These are phyloP conservation scores for Colletotrichum orbiculare DNA, from an alignment of 2,329 filamentous ascomycete species.

Conservation along the genomic window DNA sequence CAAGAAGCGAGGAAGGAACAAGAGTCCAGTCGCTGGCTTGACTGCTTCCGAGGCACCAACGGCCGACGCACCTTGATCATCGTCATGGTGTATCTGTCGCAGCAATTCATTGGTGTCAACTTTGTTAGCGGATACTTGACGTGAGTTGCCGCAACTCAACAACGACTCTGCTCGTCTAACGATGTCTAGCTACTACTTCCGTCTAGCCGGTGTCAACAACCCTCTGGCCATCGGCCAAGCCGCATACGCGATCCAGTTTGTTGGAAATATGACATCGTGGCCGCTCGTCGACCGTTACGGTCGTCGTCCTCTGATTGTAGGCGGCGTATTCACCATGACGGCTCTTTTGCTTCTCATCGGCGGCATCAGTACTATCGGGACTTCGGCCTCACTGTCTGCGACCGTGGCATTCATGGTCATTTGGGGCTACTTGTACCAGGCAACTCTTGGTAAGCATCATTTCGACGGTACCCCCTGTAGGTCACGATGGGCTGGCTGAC, in stretches of 20 bases:
- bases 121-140: constrained; percentile 45
- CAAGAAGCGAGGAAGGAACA: constrained; percentile 41
- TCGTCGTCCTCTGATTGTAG: constrained; percentile 44
- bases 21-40: constrained; percentile 39
- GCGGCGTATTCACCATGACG: constrained; percentile 43
- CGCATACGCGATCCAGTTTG: constrained; percentile 44
- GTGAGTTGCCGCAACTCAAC: constrained; percentile 42
- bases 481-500: background rate
- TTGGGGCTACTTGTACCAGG: constrained; percentile 45
- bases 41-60: constrained; percentile 44
- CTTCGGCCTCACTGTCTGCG: constrained; percentile 36
- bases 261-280: constrained; percentile 46
- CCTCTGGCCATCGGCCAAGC: constrained; percentile 43
- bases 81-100: constrained; percentile 45
- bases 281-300: constrained; percentile 45
- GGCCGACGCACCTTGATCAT: constrained; percentile 44
- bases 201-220: constrained; percentile 43
- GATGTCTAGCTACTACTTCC: constrained; percentile 45
- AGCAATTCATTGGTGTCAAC: constrained; percentile 45
- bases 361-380: constrained; percentile 44
- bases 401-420: constrained; percentile 45
- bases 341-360: constrained; percentile 44
- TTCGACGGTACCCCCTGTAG: background rate
- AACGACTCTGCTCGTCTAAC: constrained; percentile 65
- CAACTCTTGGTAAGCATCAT: constrained; percentile 38